phyloP scores from a whole-genome alignment of 352 stramenopile genomes.

The Globisporangium okanoganense region DNA sequence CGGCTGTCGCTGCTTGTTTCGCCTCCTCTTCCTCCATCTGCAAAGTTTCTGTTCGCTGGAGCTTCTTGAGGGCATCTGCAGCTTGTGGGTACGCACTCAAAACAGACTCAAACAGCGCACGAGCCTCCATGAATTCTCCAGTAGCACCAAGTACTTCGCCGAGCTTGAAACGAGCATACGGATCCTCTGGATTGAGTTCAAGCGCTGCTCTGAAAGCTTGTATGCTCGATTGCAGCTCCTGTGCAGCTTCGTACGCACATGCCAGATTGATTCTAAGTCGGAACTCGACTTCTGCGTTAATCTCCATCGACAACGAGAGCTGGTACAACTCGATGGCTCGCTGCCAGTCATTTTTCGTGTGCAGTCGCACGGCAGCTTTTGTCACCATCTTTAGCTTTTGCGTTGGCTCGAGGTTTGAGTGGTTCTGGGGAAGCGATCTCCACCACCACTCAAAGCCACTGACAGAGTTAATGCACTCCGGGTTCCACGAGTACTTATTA shows the following conservation, averaged over 20 bases:
- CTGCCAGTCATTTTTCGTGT: slow-evolving; percentile 57
- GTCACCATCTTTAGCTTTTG: slow-evolving; percentile 82
- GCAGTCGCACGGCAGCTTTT: slow-evolving; percentile 62
- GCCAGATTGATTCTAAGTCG: slow-evolving; percentile 66
- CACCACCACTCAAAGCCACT: slow-evolving; percentile 83
- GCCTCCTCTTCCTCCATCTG: slow-evolving; percentile 23
- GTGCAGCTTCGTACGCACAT: slow-evolving; percentile 47
- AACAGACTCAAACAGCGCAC: slow-evolving; percentile 34
- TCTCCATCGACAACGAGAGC: slow-evolving; percentile 48
- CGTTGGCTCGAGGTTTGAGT: slow-evolving; percentile 52
- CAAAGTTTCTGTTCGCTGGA: slow-evolving; percentile 25
- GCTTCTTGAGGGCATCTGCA: slow-evolving; percentile 32
- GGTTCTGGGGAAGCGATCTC: slow-evolving; percentile 61
- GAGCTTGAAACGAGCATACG: slow-evolving; percentile 61
- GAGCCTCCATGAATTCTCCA: slow-evolving; percentile 38
- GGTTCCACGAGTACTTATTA: slow-evolving; percentile 69
- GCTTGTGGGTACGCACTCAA: slow-evolving; percentile 48
- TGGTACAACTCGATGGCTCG: slow-evolving; percentile 70
- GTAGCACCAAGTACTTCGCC: slow-evolving; percentile 35
- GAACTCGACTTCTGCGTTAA: slow-evolving; percentile 56
- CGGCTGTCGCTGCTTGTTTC: slow-evolving; percentile 21
- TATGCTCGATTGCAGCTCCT: slow-evolving; percentile 32
- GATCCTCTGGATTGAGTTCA: slow-evolving; percentile 35
- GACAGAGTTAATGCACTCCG: slow-evolving; percentile 70
- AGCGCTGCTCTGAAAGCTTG: slow-evolving; percentile 44